phyloP scores from a whole-genome alignment of 176 grass and related monocot species.

The Neostapfia colusana region DNA sequence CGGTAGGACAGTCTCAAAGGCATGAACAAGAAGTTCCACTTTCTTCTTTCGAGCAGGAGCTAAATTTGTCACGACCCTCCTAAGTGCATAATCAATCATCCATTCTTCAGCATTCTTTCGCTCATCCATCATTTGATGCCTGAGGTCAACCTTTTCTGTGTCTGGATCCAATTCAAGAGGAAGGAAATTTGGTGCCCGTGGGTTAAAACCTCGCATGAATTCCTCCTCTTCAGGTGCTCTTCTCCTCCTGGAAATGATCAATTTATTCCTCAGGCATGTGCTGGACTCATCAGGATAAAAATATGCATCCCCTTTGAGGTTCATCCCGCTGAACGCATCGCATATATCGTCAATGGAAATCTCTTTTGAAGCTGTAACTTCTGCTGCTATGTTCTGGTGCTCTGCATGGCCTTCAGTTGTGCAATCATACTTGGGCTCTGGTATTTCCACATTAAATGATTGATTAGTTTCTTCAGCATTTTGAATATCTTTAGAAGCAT shows the following conservation, averaged over 20 bases:
- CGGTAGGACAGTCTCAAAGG: slow-evolving; percentile 78
- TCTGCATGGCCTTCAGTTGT: background rate
- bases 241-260: slow-evolving; percentile 63
- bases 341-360: slow-evolving; percentile 60
- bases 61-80: slow-evolving; percentile 62
- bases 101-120: slow-evolving; percentile 97
- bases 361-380: slow-evolving; percentile 26
- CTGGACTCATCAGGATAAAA: slow-evolving; percentile 44
- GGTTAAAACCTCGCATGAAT: slow-evolving; percentile 74
- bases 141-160: slow-evolving; percentile 85
- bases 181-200: slow-evolving; percentile 75
- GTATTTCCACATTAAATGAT: background rate
- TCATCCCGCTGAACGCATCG: slow-evolving; percentile 47
- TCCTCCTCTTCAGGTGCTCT: slow-evolving; percentile 57
- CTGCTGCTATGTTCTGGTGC: background rate
- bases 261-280: slow-evolving; percentile 34
- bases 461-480: background rate
- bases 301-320: slow-evolving; percentile 57
- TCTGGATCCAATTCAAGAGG: slow-evolving; percentile 68
- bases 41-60: slow-evolving; percentile 74
- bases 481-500: slow-evolving; percentile 22
- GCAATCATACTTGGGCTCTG: background rate
- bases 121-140: slow-evolving; percentile 79
- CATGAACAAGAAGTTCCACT: slow-evolving; percentile 86
- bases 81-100: slow-evolving; percentile 91